Conservation (phyloP, 1,284 basidiomycete species). For the Takashimella tepidaria region DNA sequence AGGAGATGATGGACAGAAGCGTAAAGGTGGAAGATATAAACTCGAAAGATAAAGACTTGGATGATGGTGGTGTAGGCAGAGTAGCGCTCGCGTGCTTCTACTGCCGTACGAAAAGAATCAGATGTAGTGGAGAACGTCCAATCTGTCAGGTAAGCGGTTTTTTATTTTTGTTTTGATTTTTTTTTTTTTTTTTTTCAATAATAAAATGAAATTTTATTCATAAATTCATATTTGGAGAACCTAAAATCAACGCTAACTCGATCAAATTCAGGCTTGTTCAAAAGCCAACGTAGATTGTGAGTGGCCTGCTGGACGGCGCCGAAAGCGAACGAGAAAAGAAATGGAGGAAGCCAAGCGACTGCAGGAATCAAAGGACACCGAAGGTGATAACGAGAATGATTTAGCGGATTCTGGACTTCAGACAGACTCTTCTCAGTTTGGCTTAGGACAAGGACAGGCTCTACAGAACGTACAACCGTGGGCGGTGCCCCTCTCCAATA, state of each 20-base stretch:
- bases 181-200: too few relatives aligned
- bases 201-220: too few relatives aligned
- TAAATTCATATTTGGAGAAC: too few relatives aligned
- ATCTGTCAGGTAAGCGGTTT: constrained; percentile 30
- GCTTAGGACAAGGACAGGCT: background rate
- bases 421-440: background rate
- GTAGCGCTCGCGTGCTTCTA: constrained; percentile 39
- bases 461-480: background rate
- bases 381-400: background rate
- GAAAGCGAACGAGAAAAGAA: constrained; percentile 48
- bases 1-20: background rate
- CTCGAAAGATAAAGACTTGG: background rate
- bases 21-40: background rate
- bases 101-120: constrained; percentile 46
- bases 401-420: background rate
- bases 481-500: background rate
- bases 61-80: constrained; percentile 2
- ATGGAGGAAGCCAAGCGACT: constrained; percentile 47
- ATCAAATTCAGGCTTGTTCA: constrained; percentile 27
- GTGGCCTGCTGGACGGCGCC: constrained; percentile 45
- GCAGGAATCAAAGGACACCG: constrained; percentile 11
- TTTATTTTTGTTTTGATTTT: background rate
- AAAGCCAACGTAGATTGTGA: constrained; percentile 43
- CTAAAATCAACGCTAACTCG: background rate
- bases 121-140: constrained; percentile 46